Evolutionary conservation across 441 rosid genomes (phyloP), one percentile per base, ranked within the genome.

Genomic region (Theobroma grandiflorum): DNA sequence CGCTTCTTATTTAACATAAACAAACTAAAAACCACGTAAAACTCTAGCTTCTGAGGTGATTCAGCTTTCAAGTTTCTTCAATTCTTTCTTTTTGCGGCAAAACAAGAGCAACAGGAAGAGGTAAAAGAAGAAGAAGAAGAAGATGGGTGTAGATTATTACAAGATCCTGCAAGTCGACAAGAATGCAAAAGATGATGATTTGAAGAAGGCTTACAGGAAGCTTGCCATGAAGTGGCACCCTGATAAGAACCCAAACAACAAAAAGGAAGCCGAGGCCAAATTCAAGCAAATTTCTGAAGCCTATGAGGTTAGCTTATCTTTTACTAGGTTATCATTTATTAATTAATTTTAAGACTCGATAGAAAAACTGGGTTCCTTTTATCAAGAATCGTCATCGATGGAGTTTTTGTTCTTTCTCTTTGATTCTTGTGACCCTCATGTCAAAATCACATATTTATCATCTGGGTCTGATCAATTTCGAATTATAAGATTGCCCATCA

Each of bases 211-310:
- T 62, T 95, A 95, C 77, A 87, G 98, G 77, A 95, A 95, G 85
- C 97, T 94, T 72, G 98, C 98, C 63, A 92, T 95, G 97, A 94
- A 90, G 43, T 94, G 98, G 99, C 99, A 92, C 71, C 99, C 99
- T 75, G 98, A 94, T 79, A 95, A 95, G 89, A 95, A 94, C 86
- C 99, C 96, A 18, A 91, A 82, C 58, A 91, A 83, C 81, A 94
- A 94, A 81, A 95, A 93, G 16, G 96, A 93, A 42, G 99, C 99
- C 53, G 99, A 96, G 81, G 91, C 96, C 35, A 96, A 93, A 81
- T 96, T 96, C 94, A 96, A 94, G 82, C 92, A 92, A 85, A 92
- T 94, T 83, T 94, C 99, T 63, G 99, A 94, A 79, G 99, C 99
- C 22, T 96, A 94, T 79, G 99, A 96, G 90, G 99, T 96, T 20